Conservation (phyloP, 345 rosid genomes). For the Conringia planisiliqua region DNA sequence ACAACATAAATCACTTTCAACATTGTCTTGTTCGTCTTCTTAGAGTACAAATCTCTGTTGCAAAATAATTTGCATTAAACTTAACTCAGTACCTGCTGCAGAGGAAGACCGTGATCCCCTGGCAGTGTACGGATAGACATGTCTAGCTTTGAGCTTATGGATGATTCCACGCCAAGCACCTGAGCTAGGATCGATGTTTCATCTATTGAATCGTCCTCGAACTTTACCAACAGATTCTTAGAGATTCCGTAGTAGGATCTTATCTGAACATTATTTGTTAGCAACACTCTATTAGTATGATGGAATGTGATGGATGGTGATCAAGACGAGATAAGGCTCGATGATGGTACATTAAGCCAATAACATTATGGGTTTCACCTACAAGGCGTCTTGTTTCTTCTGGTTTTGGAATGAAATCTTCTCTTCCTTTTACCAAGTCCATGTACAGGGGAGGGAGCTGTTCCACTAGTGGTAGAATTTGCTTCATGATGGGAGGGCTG, state of each 20-base stretch:
- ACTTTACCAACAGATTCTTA: conserved; percentile 83
- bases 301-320: neutral
- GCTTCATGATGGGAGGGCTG: conserved; percentile 94
- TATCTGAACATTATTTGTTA: conserved; percentile 51
- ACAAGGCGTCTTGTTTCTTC: conserved; percentile 96
- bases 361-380: conserved; percentile 36
- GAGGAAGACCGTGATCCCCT: conserved; percentile 95
- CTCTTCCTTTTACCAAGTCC: conserved; percentile 93
- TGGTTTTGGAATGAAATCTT: conserved; percentile 91
- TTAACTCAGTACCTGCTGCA: conserved; percentile 68
- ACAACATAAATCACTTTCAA: neutral
- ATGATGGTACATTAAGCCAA: neutral
- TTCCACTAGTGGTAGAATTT: conserved; percentile 88
- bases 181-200: conserved; percentile 84
- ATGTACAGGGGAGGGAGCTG: conserved; percentile 94
- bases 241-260: conserved; percentile 93
- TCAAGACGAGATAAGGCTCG: neutral
- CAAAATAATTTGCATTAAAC: too few relatives aligned
- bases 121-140: conserved; percentile 87
- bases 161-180: conserved; percentile 85
- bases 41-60: too few relatives aligned
- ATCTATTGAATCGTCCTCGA: conserved; percentile 82
- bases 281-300: neutral
- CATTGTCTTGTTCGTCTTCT: neutral
- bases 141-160: conserved; percentile 90